Evolutionary conservation across 257 asterid species (phyloP), one percentile per base, ranked within the genome.

Genomic region (Prunella vulgaris): DNA sequence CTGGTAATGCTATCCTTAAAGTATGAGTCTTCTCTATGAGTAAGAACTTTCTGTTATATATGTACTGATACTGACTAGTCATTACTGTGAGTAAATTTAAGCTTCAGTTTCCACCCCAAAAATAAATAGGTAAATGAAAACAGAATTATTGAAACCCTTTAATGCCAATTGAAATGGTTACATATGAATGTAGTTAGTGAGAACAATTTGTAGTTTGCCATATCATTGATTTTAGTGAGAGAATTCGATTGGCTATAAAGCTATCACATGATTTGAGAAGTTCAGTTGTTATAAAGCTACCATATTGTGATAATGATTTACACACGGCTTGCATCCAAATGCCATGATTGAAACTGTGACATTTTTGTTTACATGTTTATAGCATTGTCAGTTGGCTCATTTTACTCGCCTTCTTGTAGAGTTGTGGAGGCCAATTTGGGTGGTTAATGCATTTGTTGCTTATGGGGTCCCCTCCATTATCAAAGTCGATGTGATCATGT

Each of bases 1-100:
- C 60, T 49, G 64, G 60, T 69, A 68, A 60, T 40, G 7, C 25
- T 18, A 33, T 21, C 42, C 37, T 71, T 22, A 33, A n/a, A n/a
- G n/a, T n/a, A n/a, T n/a, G n/a, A n/a, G n/a, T 30, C 24, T 60
- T 71, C 58, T 57, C 69, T 59, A 12, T 17, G 12, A 59, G 48
- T 6, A 70, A 38, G 60, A 40, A 46, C 7, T 42, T 18, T 17
- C 35, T 30, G 2, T 30, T 30, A 10, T 40, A 25, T 9, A 7
- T 10, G 15, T 25, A 21, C 1, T 1, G 7, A 13, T 18, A 6
- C 27, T 51, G 20, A 20, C 58, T 17, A 18, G 12, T 18, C 27
- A 51, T 51, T 7, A 17, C 24, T 15, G 22, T 42, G 49, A 42
- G 3, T 42, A 44, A 4, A 44, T 13, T 13, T 18, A 2, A 12